Evolutionary conservation across 768 basidiomycete species (phyloP).

Genomic region (Rhizopogon roseolus): DNA sequence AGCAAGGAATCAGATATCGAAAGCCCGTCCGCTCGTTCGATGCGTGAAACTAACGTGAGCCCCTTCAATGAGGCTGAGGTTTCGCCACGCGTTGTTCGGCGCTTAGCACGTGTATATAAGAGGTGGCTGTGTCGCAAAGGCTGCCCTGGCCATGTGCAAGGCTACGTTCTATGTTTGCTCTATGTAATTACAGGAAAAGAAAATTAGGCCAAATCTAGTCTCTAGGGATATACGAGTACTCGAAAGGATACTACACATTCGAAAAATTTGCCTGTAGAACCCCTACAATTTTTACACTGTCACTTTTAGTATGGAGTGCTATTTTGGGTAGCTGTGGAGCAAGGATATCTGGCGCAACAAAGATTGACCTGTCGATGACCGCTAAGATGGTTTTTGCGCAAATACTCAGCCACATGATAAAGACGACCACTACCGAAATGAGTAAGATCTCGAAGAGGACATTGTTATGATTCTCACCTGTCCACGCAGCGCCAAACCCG

Average conservation of each 20-base stretch:
- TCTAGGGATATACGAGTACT: too few relatives aligned
- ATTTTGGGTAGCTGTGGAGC: too few relatives aligned
- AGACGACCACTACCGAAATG: slow-evolving; percentile 29
- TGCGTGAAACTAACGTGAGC: background rate
- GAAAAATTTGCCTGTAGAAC: too few relatives aligned
- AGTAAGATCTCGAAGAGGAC: background rate
- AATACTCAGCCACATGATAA: slow-evolving; percentile 38
- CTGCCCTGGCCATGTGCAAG: too few relatives aligned
- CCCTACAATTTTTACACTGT: background rate
- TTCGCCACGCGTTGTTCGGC: too few relatives aligned
- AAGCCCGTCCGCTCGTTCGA: background rate
- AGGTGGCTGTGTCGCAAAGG: background rate
- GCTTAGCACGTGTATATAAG: background rate
- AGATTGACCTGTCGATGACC: slow-evolving; percentile 42
- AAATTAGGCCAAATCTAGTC: too few relatives aligned
- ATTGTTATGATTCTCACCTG: slow-evolving; percentile 24
- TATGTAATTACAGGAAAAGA: too few relatives aligned
- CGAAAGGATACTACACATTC: background rate
- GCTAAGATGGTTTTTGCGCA: slow-evolving; percentile 39
- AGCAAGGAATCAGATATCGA: background rate
- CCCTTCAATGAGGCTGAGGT: background rate
- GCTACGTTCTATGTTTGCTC: too few relatives aligned
- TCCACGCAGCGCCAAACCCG: slow-evolving; percentile 50
- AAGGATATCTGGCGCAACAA: slow-evolving; percentile 40
- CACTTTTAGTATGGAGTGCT: background rate